A percentile compares a stretch with the other conserved stretches of the same genome.
Evolutionary conservation across 176 grass and related monocot genomes (phyloP).

Genomic region (Lolium multiflorum): DNA sequence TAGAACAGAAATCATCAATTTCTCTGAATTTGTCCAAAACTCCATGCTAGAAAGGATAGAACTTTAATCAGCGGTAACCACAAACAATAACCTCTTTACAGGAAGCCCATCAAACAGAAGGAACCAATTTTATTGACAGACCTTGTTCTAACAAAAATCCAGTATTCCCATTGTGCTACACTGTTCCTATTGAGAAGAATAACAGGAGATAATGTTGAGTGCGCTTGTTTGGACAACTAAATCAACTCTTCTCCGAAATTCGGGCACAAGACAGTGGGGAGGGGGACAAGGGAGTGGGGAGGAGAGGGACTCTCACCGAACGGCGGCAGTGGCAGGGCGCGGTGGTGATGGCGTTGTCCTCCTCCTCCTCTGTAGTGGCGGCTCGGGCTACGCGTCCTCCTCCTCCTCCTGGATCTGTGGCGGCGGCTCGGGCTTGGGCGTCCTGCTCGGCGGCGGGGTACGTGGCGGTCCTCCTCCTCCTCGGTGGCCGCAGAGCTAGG

Average conservation of each 20-base stretch:
- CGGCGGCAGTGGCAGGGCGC: no score
- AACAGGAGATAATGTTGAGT: not conserved
- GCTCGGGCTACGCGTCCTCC: no score
- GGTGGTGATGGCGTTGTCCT: no score
- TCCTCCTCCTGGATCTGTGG: no score
- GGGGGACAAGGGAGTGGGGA: no score
- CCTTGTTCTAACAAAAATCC: not conserved
- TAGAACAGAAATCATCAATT: not conserved
- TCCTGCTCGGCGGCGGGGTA: no score
- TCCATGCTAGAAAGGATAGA: not conserved
- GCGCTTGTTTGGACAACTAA: not conserved
- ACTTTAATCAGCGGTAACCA: not conserved
- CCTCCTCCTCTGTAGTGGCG: no score
- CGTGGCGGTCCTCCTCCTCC: no score
- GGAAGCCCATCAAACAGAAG: not conserved
- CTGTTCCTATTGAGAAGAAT: not conserved
- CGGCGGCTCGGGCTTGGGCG: no score
- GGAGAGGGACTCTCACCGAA: no score
- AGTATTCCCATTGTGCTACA: not conserved
- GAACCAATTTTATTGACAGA: not conserved
- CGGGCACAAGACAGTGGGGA: no score
- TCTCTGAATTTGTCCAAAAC: not conserved
- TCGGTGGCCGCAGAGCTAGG: no score
- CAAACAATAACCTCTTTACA: not conserved
- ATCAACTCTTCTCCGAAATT: not conserved